These are phyloP conservation scores for Russula sp. DNA, from an alignment of 768 basidiomycete genomes.

Conservation along the genomic window DNA sequence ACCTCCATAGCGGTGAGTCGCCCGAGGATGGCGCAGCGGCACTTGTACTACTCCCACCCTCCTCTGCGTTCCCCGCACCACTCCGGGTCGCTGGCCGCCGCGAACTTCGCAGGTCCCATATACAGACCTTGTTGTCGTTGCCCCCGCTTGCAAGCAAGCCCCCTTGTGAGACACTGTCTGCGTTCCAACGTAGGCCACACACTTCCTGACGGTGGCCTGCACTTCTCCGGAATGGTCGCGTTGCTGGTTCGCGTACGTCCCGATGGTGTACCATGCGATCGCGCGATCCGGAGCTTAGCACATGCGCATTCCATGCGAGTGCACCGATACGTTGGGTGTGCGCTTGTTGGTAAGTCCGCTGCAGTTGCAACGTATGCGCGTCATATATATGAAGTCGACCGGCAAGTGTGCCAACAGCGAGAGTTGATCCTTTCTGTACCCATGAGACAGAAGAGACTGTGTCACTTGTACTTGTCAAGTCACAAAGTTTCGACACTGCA, in stretches of 20 bases:
- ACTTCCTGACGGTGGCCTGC: slow-evolving; percentile 88
- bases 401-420: slow-evolving; percentile 89
- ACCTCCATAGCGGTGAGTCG: slow-evolving; percentile 81
- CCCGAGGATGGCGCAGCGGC: slow-evolving; percentile 32
- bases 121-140: slow-evolving; percentile 98
- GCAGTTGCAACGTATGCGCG: slow-evolving; percentile 63
- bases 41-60: slow-evolving; percentile 28
- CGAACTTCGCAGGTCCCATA: slow-evolving; percentile 85
- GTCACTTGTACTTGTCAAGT: slow-evolving; percentile 58
- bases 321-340: slow-evolving; percentile 90
- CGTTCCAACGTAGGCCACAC: slow-evolving; percentile 91
- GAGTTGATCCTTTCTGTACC: slow-evolving; percentile 87
- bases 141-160: slow-evolving; percentile 86
- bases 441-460: slow-evolving; percentile 85
- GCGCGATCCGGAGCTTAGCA: slow-evolving; percentile 85
- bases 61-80: slow-evolving; percentile 29
- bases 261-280: slow-evolving; percentile 89
- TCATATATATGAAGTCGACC: slow-evolving; percentile 94
- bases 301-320: slow-evolving; percentile 86
- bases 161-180: slow-evolving; percentile 38
- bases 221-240: slow-evolving; percentile 62
- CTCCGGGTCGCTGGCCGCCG: slow-evolving; percentile 33
- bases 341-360: slow-evolving; percentile 78
- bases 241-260: slow-evolving; percentile 72
- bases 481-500: slow-evolving; percentile 86